These are phyloP conservation scores for Tephrocybe sp. DNA, from an alignment of 768 basidiomycete species.

Conservation along the genomic window DNA sequence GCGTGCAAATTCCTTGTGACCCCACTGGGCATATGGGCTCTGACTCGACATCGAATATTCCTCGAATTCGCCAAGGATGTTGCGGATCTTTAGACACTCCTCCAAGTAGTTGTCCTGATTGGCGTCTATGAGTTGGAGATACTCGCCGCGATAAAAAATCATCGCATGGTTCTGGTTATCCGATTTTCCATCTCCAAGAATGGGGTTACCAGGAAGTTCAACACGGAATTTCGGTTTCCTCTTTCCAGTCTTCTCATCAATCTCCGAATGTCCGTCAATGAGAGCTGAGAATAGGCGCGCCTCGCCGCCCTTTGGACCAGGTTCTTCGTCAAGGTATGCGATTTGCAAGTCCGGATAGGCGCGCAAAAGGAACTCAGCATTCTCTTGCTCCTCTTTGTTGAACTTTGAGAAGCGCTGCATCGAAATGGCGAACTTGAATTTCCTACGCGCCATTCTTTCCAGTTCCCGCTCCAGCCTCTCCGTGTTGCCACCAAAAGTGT, in stretches of 20 bases:
- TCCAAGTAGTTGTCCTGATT: constrained; percentile 99
- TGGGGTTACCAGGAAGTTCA: constrained; percentile 97
- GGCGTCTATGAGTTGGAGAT: constrained; percentile 97
- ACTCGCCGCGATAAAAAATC: constrained; percentile 98
- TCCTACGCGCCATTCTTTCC: constrained; percentile 94
- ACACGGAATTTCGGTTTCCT: constrained; percentile 96
- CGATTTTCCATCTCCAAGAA: constrained; percentile 97
- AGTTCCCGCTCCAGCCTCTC: constrained; percentile 94
- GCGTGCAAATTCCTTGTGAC: constrained; percentile 88
- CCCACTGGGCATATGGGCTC: constrained; percentile 95
- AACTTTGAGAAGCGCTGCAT: constrained; percentile 99
- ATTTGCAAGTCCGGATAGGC: constrained; percentile 99
- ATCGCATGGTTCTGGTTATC: constrained; percentile 99
- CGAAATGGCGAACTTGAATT: constrained; percentile 97
- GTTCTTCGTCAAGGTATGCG: constrained; percentile 96
- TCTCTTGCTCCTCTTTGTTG: constrained; percentile 98
- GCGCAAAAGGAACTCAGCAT: constrained; percentile 94
- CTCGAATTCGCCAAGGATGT: constrained; percentile 96
- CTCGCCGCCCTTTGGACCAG: constrained; percentile 84
- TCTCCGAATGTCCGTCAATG: constrained; percentile 96
- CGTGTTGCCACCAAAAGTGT: constrained; percentile 94
- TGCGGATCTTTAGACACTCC: constrained; percentile 98
- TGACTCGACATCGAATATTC: constrained; percentile 88
- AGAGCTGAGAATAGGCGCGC: constrained; percentile 87
- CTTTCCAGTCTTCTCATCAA: constrained; percentile 84